A percentile compares a stretch with the other conserved stretches of the same genome.
Evolutionary conservation across 2,329 filamentous ascomycete species (phyloP).

Genomic region (Xylaria digitata): DNA sequence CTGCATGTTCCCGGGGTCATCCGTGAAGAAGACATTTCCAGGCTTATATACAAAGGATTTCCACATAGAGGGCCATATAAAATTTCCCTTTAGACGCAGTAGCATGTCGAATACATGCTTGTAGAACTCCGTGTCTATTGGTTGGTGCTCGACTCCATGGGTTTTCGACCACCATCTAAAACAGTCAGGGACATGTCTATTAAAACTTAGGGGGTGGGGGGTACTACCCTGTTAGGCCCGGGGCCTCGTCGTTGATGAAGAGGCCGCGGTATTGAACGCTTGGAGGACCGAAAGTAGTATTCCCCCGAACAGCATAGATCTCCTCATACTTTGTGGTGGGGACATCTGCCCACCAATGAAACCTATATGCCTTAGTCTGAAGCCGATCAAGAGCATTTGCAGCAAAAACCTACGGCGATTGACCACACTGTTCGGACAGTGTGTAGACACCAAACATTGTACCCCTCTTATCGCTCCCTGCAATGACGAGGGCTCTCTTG

Average conservation of each 20-base stretch:
- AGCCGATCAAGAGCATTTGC: background rate
- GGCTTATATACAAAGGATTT: conserved; percentile 60
- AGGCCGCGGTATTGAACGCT: conserved; percentile 70
- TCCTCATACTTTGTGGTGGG: conserved; percentile 59
- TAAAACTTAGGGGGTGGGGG: conserved; percentile 45
- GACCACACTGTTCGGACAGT: conserved; percentile 70
- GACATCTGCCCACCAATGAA: conserved; percentile 71
- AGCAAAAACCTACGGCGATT: conserved; percentile 60
- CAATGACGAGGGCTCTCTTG: conserved; percentile 64
- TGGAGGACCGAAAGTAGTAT: conserved; percentile 63
- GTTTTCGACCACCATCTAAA: conserved; percentile 64
- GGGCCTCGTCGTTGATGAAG: conserved; percentile 73
- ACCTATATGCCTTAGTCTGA: conserved; percentile 47
- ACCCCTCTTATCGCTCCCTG: conserved; percentile 68
- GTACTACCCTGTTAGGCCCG: conserved; percentile 57
- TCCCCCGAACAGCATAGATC: conserved; percentile 62
- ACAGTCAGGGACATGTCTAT: conserved; percentile 58
- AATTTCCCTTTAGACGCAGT: conserved; percentile 70
- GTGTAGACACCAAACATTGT: conserved; percentile 70
- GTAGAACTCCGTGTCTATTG: conserved; percentile 67
- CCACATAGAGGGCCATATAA: conserved; percentile 76
- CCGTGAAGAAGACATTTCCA: conserved; percentile 69
- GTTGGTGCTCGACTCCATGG: conserved; percentile 59
- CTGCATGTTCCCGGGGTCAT: conserved; percentile 68
- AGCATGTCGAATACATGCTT: conserved; percentile 71